A percentile compares a stretch with the other conserved stretches of the same genome.
These are phyloP conservation scores for Macrolepiota fuliginosa DNA, from an alignment of 768 basidiomycete species.

Conservation along the genomic window DNA sequence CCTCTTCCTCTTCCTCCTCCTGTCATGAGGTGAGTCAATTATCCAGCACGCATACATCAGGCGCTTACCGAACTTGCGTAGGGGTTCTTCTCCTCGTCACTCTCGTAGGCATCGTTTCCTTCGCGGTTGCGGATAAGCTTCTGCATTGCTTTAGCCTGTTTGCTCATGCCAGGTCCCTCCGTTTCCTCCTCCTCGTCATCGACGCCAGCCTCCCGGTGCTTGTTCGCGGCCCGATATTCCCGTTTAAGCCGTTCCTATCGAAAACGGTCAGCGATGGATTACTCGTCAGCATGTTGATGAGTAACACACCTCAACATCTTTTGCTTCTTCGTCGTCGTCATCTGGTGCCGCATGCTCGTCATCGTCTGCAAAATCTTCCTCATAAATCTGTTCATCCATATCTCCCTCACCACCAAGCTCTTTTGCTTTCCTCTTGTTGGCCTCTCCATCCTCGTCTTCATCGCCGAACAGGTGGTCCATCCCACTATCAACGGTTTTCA, in stretches of 20 bases:
- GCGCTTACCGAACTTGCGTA: constrained; percentile 72
- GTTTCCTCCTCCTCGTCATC: constrained; percentile 82
- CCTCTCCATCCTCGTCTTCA: constrained; percentile 53
- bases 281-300: not conserved
- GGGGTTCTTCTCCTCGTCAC: constrained; percentile 81
- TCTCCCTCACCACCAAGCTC: constrained; percentile 78
- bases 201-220: constrained; percentile 63
- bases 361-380: constrained; percentile 85
- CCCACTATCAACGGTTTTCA: constrained; percentile 70
- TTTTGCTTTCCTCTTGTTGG: constrained; percentile 44
- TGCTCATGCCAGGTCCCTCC: constrained; percentile 53
- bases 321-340: constrained; percentile 81
- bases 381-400: constrained; percentile 78
- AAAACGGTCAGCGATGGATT: constrained; percentile 11
- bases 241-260: constrained; percentile 78
- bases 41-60: constrained; percentile 6
- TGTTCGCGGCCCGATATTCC: constrained; percentile 78
- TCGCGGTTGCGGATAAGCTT: constrained; percentile 84
- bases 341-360: constrained; percentile 76
- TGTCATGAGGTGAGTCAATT: constrained; percentile 20
- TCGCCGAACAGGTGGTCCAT: constrained; percentile 61
- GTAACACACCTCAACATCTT: constrained; percentile 67
- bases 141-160: constrained; percentile 78
- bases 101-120: constrained; percentile 79
- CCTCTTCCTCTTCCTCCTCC: constrained; percentile 78